Evolutionary conservation across 2,329 filamentous ascomycete species (phyloP), one percentile per base, ranked within the genome.

Genomic region (Alternaria incomplexa): DNA sequence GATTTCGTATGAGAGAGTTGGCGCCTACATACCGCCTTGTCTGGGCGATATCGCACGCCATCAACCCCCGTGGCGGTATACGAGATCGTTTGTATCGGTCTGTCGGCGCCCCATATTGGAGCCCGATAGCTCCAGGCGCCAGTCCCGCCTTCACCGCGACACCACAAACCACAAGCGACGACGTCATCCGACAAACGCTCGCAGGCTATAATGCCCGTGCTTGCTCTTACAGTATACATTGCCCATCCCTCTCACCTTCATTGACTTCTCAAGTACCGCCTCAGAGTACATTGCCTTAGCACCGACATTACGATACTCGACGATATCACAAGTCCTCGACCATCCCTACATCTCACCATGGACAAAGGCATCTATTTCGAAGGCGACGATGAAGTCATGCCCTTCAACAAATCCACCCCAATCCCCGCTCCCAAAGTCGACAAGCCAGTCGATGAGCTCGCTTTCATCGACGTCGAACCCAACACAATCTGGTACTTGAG

Each of bases 401-500:
- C 62, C 51, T 28, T 45, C 26, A 50, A 45, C 17, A 36, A 20
- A 48, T 26, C 25, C 20, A 43, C 22, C 9, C 30, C 51, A 23
- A 22, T 50, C 51, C 47, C 45, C 11, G 30, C 58, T 13, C 40
- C 20, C 12, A 26, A 17, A 13, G 28, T 43, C 25, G 32, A 40
- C 26, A 64, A 68, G 25, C 71, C 70, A 12, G 15, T 23, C n/a
- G 66, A 73, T 26, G 45, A 65, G 58, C 65, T 71, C 56, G 46
- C 63, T 40, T 50, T 57, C 2, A 48, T 65, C 20, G 7, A 52
- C 13, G 25, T 46, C 23, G 15, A 30, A 9, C 22, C 58, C 2
- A n/a, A 62, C 46, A 71, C 71, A 10, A 62, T 72, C 63, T 66
- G 66, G 63, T 76, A 75, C 62, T 73, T 77, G 30, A 64, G 66